Evolutionary conservation across 169 alveolate genomes (phyloP).

Genomic region (Plasmodium gaboni): DNA sequence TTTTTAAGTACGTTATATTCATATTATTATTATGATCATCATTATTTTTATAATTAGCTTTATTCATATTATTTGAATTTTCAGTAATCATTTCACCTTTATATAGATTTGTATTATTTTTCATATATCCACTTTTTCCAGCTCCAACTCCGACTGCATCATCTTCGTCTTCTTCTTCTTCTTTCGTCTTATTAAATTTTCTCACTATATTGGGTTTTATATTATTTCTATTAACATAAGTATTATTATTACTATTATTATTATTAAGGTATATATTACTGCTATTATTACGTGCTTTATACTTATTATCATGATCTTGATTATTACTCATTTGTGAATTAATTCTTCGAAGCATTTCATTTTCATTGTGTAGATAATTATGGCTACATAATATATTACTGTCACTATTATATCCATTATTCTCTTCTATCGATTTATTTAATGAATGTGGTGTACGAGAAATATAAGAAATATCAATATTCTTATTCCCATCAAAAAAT

Average conservation of each 20-base stretch:
- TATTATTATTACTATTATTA: conserved; percentile 5
- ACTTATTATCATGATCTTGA: conserved; percentile 6
- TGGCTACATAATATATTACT: conserved; percentile 26
- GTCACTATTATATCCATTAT: conserved; percentile 69
- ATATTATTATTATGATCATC: conserved; percentile 6
- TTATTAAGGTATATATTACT: conserved; percentile 28
- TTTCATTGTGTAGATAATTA: conserved; percentile 21
- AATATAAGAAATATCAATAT: neutral
- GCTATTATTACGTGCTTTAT: conserved; percentile 34
- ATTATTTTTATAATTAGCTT: neutral
- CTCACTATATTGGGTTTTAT: conserved; percentile 1
- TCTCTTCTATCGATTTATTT: conserved; percentile 14
- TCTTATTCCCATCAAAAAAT: neutral
- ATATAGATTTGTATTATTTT: conserved; percentile 1
- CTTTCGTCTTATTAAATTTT: neutral
- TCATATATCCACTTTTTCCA: neutral
- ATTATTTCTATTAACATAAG: conserved; percentile 16
- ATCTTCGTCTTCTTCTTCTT: neutral
- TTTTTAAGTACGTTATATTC: neutral
- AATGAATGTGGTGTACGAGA: neutral
- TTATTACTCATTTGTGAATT: conserved; percentile 18
- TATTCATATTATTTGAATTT: conserved; percentile 13
- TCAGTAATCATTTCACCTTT: conserved; percentile 1
- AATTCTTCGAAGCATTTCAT: conserved; percentile 7
- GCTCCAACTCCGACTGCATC: neutral